Evolutionary conservation across 352 stramenopile species (phyloP).

Genomic region (Pythium rhizo-oryzae): DNA sequence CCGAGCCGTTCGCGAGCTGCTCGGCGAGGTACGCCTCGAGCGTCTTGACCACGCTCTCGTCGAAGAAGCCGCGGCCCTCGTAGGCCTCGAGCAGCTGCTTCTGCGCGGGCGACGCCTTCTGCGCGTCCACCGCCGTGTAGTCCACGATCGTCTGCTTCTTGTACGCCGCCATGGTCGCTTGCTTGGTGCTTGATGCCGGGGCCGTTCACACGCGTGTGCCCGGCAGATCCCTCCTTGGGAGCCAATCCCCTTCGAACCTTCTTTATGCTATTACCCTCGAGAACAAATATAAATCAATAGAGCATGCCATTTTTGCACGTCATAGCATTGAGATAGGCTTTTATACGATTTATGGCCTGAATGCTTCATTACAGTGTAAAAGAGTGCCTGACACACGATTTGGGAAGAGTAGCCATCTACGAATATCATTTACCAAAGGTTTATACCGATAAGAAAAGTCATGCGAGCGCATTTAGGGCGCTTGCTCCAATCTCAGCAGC

Average conservation of each 20-base stretch:
- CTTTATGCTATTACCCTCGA: background rate
- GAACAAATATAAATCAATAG: no score
- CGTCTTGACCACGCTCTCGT: conserved; percentile 45
- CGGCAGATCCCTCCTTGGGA: conserved; percentile 19
- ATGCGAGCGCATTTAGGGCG: background rate
- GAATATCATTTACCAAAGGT: conserved; percentile 7
- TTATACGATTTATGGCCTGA: background rate
- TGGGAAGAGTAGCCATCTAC: conserved; percentile 5
- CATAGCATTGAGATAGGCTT: no score
- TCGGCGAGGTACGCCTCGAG: conserved; percentile 78
- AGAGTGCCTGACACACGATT: background rate
- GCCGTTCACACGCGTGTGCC: conserved; percentile 2
- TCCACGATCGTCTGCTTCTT: conserved; percentile 65
- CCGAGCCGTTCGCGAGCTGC: conserved; percentile 58
- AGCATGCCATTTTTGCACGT: no score
- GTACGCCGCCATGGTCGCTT: conserved; percentile 58
- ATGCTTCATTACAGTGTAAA: background rate
- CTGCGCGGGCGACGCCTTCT: conserved; percentile 50
- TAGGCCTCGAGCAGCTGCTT: conserved; percentile 56
- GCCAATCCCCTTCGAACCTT: conserved; percentile 33
- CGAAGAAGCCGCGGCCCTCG: conserved; percentile 52
- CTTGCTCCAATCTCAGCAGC: background rate
- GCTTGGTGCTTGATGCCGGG: conserved; percentile 8
- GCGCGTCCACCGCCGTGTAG: conserved; percentile 47
- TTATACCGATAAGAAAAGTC: conserved; percentile 21